Evolutionary conservation across 306 rosid species (phyloP).

Genomic region (Dryas octopetala): DNA sequence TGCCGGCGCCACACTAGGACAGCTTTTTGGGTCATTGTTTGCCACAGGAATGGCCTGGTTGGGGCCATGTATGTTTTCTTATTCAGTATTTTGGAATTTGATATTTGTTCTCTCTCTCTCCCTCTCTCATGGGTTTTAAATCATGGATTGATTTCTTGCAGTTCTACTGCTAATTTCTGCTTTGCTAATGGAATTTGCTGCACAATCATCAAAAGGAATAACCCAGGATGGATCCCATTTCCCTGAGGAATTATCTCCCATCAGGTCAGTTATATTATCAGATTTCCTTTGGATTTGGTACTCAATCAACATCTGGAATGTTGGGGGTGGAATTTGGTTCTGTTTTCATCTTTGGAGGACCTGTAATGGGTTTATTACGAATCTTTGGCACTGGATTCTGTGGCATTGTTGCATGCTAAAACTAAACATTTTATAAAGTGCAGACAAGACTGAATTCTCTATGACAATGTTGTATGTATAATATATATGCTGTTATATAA

Average conservation of each 20-base stretch:
- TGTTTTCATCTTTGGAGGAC: neutral
- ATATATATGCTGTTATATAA: neutral
- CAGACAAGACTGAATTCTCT: neutral
- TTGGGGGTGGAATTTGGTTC: neutral
- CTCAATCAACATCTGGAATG: neutral
- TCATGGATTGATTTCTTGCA: conserved; percentile 31
- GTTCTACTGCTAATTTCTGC: conserved; percentile 89
- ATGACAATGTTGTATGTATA: conserved; percentile 4
- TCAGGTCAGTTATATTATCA: conserved; percentile 51
- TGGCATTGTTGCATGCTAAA: neutral
- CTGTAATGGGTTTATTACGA: neutral
- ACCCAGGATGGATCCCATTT: conserved; percentile 41
- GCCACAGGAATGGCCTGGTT: conserved; percentile 91
- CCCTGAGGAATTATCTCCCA: conserved; percentile 59
- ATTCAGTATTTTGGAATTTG: conserved; percentile 17
- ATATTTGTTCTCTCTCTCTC: conserved; percentile 4
- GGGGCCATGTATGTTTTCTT: conserved; percentile 78
- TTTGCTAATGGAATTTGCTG: conserved; percentile 89
- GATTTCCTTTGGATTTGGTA: neutral
- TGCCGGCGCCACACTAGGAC: conserved; percentile 99
- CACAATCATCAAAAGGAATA: conserved; percentile 83
- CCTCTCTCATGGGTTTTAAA: conserved; percentile 6
- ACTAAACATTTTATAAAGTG: neutral
- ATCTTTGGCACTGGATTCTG: conserved; percentile 3
- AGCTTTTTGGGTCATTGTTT: conserved; percentile 87